Evolutionary conservation across 2,329 filamentous ascomycete species (phyloP).

Genomic region (Leptographium flavum): DNA sequence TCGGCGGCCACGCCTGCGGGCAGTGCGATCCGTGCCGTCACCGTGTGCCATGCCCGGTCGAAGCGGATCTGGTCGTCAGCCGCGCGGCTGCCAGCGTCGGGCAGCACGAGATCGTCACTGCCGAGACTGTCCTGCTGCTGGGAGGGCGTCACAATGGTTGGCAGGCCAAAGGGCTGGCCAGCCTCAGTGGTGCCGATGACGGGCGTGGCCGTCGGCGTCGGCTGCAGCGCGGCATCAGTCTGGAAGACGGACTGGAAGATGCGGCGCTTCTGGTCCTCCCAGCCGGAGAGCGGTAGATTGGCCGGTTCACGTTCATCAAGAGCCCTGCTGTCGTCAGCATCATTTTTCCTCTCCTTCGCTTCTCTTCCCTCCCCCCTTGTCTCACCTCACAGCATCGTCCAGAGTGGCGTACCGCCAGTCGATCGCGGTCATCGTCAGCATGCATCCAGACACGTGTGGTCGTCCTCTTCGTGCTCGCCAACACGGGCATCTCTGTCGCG

Average conservation of each 20-base stretch:
- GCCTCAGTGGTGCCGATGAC: slow-evolving; percentile 20
- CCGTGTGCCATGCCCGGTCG: slow-evolving; percentile 48
- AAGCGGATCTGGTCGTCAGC: slow-evolving; percentile 36
- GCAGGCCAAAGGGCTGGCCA: slow-evolving; percentile 31
- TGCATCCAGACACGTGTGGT: not conserved
- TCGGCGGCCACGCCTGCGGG: slow-evolving; percentile 39
- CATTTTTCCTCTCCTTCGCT: no score
- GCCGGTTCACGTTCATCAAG: not conserved
- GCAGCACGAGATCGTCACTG: slow-evolving; percentile 8
- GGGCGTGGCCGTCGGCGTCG: slow-evolving; percentile 23
- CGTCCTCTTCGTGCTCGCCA: not conserved
- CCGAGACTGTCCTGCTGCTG: not conserved
- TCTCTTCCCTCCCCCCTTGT: not conserved
- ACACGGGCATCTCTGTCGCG: not conserved
- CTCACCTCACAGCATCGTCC: slow-evolving; percentile 8
- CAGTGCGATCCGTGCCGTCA: slow-evolving; percentile 42
- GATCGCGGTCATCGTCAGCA: slow-evolving; percentile 5
- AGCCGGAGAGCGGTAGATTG: slow-evolving; percentile 19
- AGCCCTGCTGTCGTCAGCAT: not conserved
- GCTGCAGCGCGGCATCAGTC: slow-evolving; percentile 30
- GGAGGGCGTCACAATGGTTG: no score
- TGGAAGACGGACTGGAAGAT: slow-evolving; percentile 43
- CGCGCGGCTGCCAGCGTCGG: slow-evolving; percentile 4
- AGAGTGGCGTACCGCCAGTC: slow-evolving; percentile 3
- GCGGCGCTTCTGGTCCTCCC: slow-evolving; percentile 32